Percentiles rank a stretch among this genome's conserved stretches.
phyloP scores from a whole-genome alignment of 768 basidiomycete species.

The Lactifluus pinguis region DNA sequence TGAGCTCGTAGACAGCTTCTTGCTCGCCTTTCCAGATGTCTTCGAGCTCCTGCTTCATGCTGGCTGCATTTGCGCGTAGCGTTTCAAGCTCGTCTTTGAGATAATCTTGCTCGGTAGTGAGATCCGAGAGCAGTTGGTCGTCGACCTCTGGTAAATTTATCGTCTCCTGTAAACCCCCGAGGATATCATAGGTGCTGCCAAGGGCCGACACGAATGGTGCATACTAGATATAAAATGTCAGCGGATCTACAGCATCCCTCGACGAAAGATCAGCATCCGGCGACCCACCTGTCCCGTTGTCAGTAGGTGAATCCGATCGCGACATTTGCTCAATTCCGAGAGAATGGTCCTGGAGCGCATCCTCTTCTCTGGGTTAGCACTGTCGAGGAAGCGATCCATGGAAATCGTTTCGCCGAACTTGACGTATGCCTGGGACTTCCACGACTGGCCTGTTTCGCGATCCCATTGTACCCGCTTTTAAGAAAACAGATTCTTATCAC shows the following conservation, averaged over 20 bases:
- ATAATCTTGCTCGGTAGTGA: slow-evolving; percentile 45
- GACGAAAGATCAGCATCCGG: not conserved
- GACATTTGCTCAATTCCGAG: slow-evolving; percentile 47
- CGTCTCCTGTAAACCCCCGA: slow-evolving; percentile 39
- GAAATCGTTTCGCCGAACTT: slow-evolving; percentile 80
- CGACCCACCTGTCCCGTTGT: slow-evolving; percentile 59
- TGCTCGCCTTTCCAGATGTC: slow-evolving; percentile 61
- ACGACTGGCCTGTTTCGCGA: slow-evolving; percentile 79
- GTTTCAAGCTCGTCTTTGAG: slow-evolving; percentile 49
- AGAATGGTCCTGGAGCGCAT: slow-evolving; percentile 63
- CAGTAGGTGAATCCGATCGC: slow-evolving; percentile 61
- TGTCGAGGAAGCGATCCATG: slow-evolving; percentile 88
- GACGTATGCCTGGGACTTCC: slow-evolving; percentile 94
- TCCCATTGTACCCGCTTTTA: slow-evolving; percentile 87
- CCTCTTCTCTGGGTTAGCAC: slow-evolving; percentile 62
- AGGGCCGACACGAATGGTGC: slow-evolving; percentile 51
- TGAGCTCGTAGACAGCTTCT: slow-evolving; percentile 75
- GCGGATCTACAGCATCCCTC: not conserved
- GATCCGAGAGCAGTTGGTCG: slow-evolving; percentile 40
- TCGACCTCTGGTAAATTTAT: slow-evolving; percentile 46
- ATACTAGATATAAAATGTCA: slow-evolving; percentile 34
- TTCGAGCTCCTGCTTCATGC: slow-evolving; percentile 64
- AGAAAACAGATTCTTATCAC: slow-evolving; percentile 8
- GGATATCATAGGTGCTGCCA: slow-evolving; percentile 45
- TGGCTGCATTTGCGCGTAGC: slow-evolving; percentile 39